phyloP scores from a whole-genome alignment of 768 basidiomycete species.

The Tubosaeta brunneosetosa region DNA sequence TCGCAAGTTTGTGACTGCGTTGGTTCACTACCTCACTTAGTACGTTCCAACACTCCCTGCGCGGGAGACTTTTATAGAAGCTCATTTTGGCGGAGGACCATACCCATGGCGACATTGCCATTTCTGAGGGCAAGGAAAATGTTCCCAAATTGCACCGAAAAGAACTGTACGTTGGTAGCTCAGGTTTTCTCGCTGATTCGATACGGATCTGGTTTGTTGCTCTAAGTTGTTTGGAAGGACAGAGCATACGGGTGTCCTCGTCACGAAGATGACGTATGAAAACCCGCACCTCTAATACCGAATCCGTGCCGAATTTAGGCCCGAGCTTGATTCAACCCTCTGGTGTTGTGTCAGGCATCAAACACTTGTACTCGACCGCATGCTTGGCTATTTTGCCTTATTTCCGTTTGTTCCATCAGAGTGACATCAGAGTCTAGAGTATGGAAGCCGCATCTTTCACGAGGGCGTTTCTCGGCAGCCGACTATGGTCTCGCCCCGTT shows the following conservation, averaged over 20 bases:
- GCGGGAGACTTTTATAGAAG: slow-evolving; percentile 22
- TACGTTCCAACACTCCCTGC: slow-evolving; percentile 24
- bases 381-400: not conserved
- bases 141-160: slow-evolving; percentile 2
- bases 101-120: not conserved
- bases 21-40: slow-evolving; percentile 27
- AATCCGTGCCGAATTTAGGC: slow-evolving; percentile 5
- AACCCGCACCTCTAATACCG: not conserved
- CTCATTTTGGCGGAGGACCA: slow-evolving; percentile 21
- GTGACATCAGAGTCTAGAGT: not conserved
- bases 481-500: not conserved
- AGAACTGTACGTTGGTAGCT: not conserved
- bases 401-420: not conserved
- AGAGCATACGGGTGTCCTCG: slow-evolving; percentile 6
- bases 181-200: slow-evolving; percentile 10
- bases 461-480: not conserved
- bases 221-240: not conserved
- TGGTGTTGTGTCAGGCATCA: slow-evolving; percentile 1
- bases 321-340: not conserved
- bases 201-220: not conserved
- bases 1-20: slow-evolving; percentile 22
- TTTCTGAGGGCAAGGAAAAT: not conserved
- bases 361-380: too few relatives aligned
- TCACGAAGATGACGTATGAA: slow-evolving; percentile 10
- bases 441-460: not conserved